Evolutionary conservation across 208 protist species (phyloP).

Genomic region (Vickermania ingenoplastis): DNA sequence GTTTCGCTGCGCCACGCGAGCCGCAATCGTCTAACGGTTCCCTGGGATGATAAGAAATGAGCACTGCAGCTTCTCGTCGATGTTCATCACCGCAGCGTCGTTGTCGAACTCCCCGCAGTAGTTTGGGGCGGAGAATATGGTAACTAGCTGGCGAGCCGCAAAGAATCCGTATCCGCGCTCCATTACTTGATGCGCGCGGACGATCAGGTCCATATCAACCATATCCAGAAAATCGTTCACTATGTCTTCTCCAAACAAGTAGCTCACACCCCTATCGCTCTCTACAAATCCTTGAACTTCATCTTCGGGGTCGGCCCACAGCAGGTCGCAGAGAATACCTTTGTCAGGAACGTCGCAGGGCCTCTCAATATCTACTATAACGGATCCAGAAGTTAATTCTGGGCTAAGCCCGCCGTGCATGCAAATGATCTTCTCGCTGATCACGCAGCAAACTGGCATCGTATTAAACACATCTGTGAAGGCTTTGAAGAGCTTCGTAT

Average conservation of each 20-base stretch:
- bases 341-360: constrained; percentile 96
- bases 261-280: constrained; percentile 69
- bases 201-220: constrained; percentile 97
- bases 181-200: constrained; percentile 95
- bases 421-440: constrained; percentile 98
- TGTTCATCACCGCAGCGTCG: no score
- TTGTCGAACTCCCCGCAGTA: no score
- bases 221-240: constrained; percentile 94
- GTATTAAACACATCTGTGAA: constrained; percentile 98
- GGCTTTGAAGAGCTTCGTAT: constrained; percentile 95
- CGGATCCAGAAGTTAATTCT: constrained; percentile 85
- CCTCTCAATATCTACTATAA: constrained; percentile 86
- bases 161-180: constrained; percentile 98
- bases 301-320: constrained; percentile 97
- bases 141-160: constrained; percentile 93
- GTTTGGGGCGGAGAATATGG: no score
- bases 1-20: no score
- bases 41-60: no score
- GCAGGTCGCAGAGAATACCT: constrained; percentile 96
- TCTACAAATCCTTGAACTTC: constrained; percentile 90
- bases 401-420: constrained; percentile 96
- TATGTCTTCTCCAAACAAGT: constrained; percentile 95
- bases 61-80: no score
- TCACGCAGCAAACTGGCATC: constrained; percentile 94
- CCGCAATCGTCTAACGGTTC: no score